phyloP scores from a whole-genome alignment of 2,329 filamentous ascomycete genomes.

The Neofusicoccum cordaticola region DNA sequence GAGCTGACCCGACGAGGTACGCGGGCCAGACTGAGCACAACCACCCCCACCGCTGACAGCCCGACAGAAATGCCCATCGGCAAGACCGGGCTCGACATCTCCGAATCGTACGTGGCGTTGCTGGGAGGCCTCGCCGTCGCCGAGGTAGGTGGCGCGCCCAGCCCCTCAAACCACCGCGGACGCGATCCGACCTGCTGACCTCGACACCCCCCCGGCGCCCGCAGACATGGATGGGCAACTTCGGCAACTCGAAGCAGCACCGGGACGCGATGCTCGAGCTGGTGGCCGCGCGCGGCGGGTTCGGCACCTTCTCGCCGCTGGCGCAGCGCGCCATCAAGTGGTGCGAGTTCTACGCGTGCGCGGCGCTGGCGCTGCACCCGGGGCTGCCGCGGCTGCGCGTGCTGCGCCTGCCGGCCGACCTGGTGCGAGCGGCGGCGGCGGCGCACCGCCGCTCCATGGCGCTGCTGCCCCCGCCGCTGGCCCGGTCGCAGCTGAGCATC shows the following conservation, averaged over 20 bases:
- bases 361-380: not conserved
- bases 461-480: not conserved
- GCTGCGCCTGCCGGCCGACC: not conserved
- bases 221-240: slow-evolving; percentile 1
- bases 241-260: not conserved
- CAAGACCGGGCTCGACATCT: not conserved
- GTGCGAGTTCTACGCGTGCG: slow-evolving; percentile 2
- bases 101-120: not conserved
- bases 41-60: not conserved
- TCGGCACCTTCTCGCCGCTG: not conserved
- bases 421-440: not conserved
- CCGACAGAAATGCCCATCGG: not conserved
- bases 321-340: not conserved
- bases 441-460: not conserved
- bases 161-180: too few relatives aligned
- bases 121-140: not conserved
- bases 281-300: not conserved
- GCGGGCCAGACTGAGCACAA: too few relatives aligned
- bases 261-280: not conserved
- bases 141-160: not conserved
- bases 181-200: not conserved
- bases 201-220: not conserved
- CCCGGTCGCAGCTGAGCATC: not conserved
- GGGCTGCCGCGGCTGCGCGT: not conserved
- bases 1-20: not conserved